Evolutionary conservation across 108 stramenopile genomes (phyloP).

Genomic region (Mediolabrus comicus): DNA sequence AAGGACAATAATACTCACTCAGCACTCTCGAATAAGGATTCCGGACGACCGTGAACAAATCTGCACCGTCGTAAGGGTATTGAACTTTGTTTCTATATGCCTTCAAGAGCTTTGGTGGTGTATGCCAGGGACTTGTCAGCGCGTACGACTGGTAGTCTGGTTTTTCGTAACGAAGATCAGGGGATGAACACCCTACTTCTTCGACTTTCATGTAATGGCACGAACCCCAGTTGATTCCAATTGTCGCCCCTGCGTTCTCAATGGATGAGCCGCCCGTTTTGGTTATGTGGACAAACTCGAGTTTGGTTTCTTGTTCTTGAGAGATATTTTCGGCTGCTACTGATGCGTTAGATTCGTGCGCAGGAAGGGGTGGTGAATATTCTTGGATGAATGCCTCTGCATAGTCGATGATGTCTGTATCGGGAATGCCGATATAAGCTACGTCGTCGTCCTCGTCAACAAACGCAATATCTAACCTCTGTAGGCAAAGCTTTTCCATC

Average conservation of each 20-base stretch:
- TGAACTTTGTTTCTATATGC: not conserved
- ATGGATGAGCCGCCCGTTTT: slow-evolving; percentile 52
- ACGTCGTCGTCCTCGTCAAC: not conserved
- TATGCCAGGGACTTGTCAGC: slow-evolving; percentile 27
- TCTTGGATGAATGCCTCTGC: not conserved
- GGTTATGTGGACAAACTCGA: slow-evolving; percentile 55
- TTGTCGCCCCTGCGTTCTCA: slow-evolving; percentile 22
- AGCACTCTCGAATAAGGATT: slow-evolving; percentile 57
- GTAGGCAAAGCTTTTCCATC: not conserved
- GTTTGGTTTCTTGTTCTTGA: too few species aligned
- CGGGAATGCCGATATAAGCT: too few species aligned
- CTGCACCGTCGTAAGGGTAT: slow-evolving; percentile 29
- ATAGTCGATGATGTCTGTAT: not conserved
- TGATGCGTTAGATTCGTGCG: not conserved
- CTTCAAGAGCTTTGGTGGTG: slow-evolving; percentile 9
- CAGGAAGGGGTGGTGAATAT: too few species aligned
- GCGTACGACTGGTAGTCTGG: slow-evolving; percentile 15
- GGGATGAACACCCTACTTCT: slow-evolving; percentile 14
- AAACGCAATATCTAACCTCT: not conserved
- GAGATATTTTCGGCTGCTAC: too few species aligned
- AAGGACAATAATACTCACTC: slow-evolving; percentile 51
- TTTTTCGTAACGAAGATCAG: slow-evolving; percentile 9
- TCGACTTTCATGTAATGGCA: slow-evolving; percentile 31
- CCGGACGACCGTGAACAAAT: slow-evolving; percentile 46
- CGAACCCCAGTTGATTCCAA: slow-evolving; percentile 43